phyloP scores from a whole-genome alignment of 1,139 yeast species.

The Geotrichum klebahnii region DNA sequence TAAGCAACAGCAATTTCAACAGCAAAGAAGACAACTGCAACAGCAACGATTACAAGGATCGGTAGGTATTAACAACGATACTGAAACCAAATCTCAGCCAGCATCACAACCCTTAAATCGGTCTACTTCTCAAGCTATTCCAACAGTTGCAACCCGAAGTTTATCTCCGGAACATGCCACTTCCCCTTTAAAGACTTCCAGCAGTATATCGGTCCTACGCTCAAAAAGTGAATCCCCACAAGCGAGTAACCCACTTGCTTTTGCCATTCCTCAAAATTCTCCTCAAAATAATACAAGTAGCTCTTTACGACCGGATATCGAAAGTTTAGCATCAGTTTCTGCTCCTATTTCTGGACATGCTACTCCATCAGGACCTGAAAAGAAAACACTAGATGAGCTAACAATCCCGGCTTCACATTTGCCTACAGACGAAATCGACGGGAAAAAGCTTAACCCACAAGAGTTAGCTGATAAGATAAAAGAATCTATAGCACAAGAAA shows the following conservation, averaged over 20 bases:
- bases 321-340: constrained; percentile 3
- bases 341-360: constrained; percentile 25
- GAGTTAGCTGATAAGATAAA: constrained; percentile 1
- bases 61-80: background rate
- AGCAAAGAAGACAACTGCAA: constrained; percentile 1
- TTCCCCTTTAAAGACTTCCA: background rate
- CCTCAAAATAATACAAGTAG: background rate
- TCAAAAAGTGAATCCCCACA: constrained; percentile 9
- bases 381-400: constrained; percentile 37
- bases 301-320: background rate
- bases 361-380: constrained; percentile 44
- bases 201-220: background rate
- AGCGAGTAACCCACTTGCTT: background rate
- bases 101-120: background rate
- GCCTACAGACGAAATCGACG: background rate
- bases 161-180: constrained; percentile 5
- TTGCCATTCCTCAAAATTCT: background rate
- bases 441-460: constrained; percentile 3
- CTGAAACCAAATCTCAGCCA: background rate
- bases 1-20: constrained; percentile 4
- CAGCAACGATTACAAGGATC: background rate
- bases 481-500: constrained; percentile 1
- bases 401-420: constrained; percentile 1
- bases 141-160: constrained; percentile 3
- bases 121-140: background rate